phyloP scores from a whole-genome alignment of 2,329 filamentous ascomycete species.

The Dichotomopilus funicola region DNA sequence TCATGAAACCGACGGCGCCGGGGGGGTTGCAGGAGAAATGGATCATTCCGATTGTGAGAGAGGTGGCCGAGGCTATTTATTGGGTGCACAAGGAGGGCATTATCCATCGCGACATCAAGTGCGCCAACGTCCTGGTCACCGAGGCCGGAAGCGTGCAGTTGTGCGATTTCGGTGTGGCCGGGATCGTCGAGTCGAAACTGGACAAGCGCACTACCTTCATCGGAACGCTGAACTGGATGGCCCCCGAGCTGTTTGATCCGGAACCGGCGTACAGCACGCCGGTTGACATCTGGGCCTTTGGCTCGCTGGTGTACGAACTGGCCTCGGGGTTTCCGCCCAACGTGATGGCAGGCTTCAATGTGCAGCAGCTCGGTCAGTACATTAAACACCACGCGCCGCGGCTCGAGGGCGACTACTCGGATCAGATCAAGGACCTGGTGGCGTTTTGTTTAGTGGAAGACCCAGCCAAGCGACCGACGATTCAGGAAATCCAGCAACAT shows the following conservation, averaged over 20 bases:
- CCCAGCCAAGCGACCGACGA: constrained; percentile 60
- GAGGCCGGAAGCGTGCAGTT: constrained; percentile 72
- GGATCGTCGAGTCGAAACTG: constrained; percentile 66
- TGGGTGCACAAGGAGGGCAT: constrained; percentile 65
- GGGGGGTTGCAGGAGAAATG: constrained; percentile 63
- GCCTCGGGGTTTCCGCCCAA: constrained; percentile 72
- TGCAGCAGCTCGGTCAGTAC: constrained; percentile 48
- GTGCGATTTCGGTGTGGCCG: constrained; percentile 79
- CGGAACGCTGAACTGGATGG: constrained; percentile 83
- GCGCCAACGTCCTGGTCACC: constrained; percentile 73
- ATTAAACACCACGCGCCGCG: constrained; percentile 58
- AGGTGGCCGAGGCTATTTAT: constrained; percentile 58
- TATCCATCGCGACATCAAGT: constrained; percentile 66
- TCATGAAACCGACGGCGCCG: constrained; percentile 55
- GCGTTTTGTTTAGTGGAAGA: constrained; percentile 67
- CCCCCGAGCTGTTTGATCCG: constrained; percentile 66
- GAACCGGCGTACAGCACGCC: constrained; percentile 61
- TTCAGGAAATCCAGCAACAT: constrained; percentile 63
- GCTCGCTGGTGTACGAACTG: constrained; percentile 74
- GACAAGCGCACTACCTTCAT: constrained; percentile 77
- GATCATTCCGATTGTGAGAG: constrained; percentile 61
- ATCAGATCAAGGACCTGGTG: constrained; percentile 61
- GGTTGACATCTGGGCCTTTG: constrained; percentile 81
- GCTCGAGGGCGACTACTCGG: constrained; percentile 67
- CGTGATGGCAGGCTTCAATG: constrained; percentile 47